A percentile compares a stretch with the other conserved stretches of the same genome.
phyloP scores from a whole-genome alignment of 2,329 filamentous ascomycete species.

The Bipolaris gigantea region DNA sequence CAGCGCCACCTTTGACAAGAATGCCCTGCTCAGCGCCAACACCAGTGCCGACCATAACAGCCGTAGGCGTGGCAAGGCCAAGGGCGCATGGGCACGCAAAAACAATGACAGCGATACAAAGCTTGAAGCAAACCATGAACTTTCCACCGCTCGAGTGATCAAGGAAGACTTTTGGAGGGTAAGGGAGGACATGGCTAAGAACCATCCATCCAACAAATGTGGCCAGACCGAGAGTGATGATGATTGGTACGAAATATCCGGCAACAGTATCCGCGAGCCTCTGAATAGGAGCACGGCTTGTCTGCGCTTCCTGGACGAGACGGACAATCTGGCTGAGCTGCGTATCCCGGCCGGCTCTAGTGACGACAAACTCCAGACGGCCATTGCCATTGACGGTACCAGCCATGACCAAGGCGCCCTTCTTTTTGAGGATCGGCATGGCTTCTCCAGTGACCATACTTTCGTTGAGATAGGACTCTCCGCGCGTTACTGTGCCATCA shows the following conservation, averaged over 20 bases:
- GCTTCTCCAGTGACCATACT: slow-evolving; percentile 99
- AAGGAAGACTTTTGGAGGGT: slow-evolving; percentile 88
- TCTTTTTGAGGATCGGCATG: slow-evolving; percentile 88
- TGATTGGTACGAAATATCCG: slow-evolving; percentile 90
- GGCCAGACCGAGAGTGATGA: slow-evolving; percentile 77
- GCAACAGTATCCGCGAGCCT: slow-evolving; percentile 87
- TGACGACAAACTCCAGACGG: slow-evolving; percentile 88
- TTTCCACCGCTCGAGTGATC: slow-evolving; percentile 81
- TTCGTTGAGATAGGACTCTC: slow-evolving; percentile 93
- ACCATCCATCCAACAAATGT: slow-evolving; percentile 96
- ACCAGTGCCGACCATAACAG: slow-evolving; percentile 99
- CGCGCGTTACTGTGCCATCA: slow-evolving; percentile 82
- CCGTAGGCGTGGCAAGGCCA: slow-evolving; percentile 93
- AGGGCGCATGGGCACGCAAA: slow-evolving; percentile 97
- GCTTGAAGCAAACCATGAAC: slow-evolving; percentile 93
- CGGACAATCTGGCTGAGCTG: slow-evolving; percentile 98
- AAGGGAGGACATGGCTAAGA: slow-evolving; percentile 77
- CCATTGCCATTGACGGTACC: slow-evolving; percentile 96
- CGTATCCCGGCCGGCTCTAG: slow-evolving; percentile 88
- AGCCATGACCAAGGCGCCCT: slow-evolving; percentile 78
- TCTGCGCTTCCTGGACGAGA: slow-evolving; percentile 97
- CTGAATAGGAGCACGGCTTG: slow-evolving; percentile 90
- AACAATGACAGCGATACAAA: slow-evolving; percentile 97
- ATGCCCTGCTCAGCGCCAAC: slow-evolving; percentile 95
- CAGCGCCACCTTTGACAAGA: slow-evolving; percentile 93